phyloP scores from a whole-genome alignment of 768 basidiomycete species.

The Russula virescens region DNA sequence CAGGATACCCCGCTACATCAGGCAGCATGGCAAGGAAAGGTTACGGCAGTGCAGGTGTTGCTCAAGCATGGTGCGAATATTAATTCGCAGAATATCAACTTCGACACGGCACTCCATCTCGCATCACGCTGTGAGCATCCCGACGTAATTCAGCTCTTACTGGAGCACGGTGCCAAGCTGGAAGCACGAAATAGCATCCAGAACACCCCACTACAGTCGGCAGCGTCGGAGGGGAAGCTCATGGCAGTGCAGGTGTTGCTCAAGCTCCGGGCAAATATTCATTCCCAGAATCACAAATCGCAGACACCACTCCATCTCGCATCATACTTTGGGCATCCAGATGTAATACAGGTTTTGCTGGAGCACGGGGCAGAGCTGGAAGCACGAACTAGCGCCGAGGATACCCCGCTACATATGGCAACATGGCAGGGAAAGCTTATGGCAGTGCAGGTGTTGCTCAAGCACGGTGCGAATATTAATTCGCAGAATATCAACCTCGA shows the following conservation, averaged over 20 bases:
- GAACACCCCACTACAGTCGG: neutral
- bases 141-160: neutral
- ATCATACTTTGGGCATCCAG: neutral
- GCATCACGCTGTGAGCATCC: neutral
- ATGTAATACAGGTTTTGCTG: neutral
- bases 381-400: too few relatives aligned
- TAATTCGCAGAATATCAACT: neutral
- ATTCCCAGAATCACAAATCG: neutral
- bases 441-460: too few relatives aligned
- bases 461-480: too few relatives aligned
- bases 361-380: neutral
- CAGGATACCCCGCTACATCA: too few relatives aligned
- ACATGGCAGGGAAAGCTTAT: too few relatives aligned
- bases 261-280: neutral
- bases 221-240: neutral
- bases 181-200: neutral
- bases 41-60: neutral
- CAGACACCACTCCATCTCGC: neutral
- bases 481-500: too few relatives aligned
- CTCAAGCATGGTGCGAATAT: neutral
- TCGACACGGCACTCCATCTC: neutral
- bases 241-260: neutral
- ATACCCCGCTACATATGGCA: too few relatives aligned
- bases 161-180: neutral
- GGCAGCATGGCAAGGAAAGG: neutral